A percentile compares a stretch with the other conserved stretches of the same genome.
phyloP scores from a whole-genome alignment of 495 filamentous ascomycete genomes.

The Neurospora sp. region DNA sequence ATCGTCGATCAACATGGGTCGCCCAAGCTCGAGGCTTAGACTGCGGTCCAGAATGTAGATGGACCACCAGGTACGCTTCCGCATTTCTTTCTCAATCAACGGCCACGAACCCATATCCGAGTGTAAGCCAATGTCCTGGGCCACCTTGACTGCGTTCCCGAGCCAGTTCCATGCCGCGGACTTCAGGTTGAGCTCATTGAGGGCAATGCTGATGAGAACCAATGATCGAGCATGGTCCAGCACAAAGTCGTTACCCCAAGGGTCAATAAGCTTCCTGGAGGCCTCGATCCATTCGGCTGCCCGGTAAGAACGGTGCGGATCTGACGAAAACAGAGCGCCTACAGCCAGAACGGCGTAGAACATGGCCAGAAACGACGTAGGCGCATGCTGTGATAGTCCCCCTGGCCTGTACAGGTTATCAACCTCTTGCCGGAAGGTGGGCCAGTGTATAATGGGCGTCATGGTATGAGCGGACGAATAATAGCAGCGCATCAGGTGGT shows the following conservation, averaged over 20 bases:
- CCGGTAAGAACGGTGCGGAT: conserved; percentile 41
- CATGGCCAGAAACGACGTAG: conserved; percentile 60
- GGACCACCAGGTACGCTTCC: conserved; percentile 87
- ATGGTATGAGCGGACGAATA: conserved; percentile 65
- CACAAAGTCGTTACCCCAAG: conserved; percentile 74
- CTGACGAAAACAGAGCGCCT: conserved; percentile 62
- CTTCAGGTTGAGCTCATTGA: conserved; percentile 79
- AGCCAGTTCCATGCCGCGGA: conserved; percentile 88
- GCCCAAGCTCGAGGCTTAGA: conserved; percentile 71
- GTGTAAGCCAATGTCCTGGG: conserved; percentile 83
- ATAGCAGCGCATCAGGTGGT: conserved; percentile 68
- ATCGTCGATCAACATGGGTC: conserved; percentile 78
- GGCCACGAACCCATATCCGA: conserved; percentile 64
- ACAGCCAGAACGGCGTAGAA: conserved; percentile 80
- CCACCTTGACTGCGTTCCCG: conserved; percentile 70
- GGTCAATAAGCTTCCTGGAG: conserved; percentile 59
- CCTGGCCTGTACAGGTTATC: conserved; percentile 65
- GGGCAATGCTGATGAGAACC: conserved; percentile 66
- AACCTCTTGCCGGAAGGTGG: conserved; percentile 64
- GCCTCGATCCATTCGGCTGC: conserved; percentile 64
- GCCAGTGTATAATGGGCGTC: conserved; percentile 85
- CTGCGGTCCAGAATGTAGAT: conserved; percentile 84
- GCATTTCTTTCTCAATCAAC: conserved; percentile 76
- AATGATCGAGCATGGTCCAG: conserved; percentile 68
- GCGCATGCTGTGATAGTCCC: conserved; percentile 39